Evolutionary conservation across 352 stramenopile genomes (phyloP).

Genomic region (Sclerospora graminicola): DNA sequence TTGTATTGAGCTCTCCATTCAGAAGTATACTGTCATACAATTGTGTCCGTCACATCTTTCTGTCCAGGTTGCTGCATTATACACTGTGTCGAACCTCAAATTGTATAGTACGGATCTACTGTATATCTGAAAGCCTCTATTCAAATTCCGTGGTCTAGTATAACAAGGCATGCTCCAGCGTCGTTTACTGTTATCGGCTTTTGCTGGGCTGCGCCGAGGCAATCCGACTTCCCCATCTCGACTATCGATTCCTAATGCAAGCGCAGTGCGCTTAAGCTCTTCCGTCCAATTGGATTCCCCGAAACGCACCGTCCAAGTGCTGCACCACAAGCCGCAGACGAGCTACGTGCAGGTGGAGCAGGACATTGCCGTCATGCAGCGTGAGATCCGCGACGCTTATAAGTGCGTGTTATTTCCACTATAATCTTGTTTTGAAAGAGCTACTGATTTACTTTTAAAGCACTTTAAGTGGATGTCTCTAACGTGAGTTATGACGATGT

Average conservation of each 20-base stretch:
- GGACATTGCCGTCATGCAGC: slow-evolving; percentile 73
- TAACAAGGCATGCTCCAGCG: slow-evolving; percentile 17
- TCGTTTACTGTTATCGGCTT: slow-evolving; percentile 6
- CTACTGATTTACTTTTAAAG: not conserved
- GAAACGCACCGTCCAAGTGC: slow-evolving; percentile 38
- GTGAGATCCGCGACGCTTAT: slow-evolving; percentile 74
- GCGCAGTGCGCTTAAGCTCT: slow-evolving; percentile 3
- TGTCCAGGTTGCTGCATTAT: no score
- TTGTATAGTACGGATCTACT: no score
- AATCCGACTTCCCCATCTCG: slow-evolving; percentile 1
- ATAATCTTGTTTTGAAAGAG: not conserved
- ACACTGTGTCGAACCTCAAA: no score
- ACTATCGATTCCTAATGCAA: not conserved
- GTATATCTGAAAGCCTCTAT: no score
- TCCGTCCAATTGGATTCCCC: slow-evolving; percentile 1
- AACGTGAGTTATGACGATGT: slow-evolving; percentile 17
- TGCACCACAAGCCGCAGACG: slow-evolving; percentile 42
- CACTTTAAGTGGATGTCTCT: slow-evolving; percentile 1
- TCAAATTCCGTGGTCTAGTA: no score
- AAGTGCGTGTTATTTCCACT: slow-evolving; percentile 33
- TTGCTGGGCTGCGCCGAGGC: slow-evolving; percentile 7
- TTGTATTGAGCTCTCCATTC: no score
- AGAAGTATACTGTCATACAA: no score
- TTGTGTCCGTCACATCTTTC: no score
- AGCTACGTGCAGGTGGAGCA: slow-evolving; percentile 64